Percentiles rank a stretch among this genome's conserved stretches.
Conservation (phyloP, 2,329 filamentous ascomycete genomes). For the Fusarium poae region DNA sequence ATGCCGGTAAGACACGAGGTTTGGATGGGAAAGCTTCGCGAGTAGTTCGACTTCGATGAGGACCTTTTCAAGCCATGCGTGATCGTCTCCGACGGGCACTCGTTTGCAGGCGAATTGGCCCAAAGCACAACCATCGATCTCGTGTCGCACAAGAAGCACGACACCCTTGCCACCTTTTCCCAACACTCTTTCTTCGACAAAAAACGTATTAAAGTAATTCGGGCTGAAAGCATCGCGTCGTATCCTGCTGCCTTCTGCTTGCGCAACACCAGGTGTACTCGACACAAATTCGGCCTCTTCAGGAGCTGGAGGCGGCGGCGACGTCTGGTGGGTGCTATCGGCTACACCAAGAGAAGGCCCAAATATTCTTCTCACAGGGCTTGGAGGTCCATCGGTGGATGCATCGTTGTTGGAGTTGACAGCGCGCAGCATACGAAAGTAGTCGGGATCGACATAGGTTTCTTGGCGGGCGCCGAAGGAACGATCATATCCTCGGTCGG, state of each 20-base stretch:
- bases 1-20: conserved; percentile 95
- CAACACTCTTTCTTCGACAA: conserved; percentile 87
- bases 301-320: conserved; percentile 43
- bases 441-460: conserved; percentile 88
- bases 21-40: conserved; percentile 91
- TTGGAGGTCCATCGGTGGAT: conserved; percentile 61
- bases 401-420: conserved; percentile 59
- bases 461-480: conserved; percentile 59
- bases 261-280: conserved; percentile 64
- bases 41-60: conserved; percentile 93
- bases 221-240: conserved; percentile 89
- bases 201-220: conserved; percentile 93
- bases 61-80: conserved; percentile 94
- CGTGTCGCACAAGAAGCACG: conserved; percentile 91
- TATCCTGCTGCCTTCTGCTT: conserved; percentile 74
- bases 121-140: conserved; percentile 88
- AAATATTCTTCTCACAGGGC: conserved; percentile 67
- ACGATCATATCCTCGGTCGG: conserved; percentile 65
- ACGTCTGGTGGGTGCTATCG: conserved; percentile 22
- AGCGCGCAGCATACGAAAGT: conserved; percentile 91
- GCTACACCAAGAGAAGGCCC: conserved; percentile 57
- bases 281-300: conserved; percentile 64
- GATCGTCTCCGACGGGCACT: conserved; percentile 94
- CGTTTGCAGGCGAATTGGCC: conserved; percentile 97
- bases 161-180: conserved; percentile 95